Conservation (phyloP, 495 filamentous ascomycete genomes). For the Penicillium maclennaniae region DNA sequence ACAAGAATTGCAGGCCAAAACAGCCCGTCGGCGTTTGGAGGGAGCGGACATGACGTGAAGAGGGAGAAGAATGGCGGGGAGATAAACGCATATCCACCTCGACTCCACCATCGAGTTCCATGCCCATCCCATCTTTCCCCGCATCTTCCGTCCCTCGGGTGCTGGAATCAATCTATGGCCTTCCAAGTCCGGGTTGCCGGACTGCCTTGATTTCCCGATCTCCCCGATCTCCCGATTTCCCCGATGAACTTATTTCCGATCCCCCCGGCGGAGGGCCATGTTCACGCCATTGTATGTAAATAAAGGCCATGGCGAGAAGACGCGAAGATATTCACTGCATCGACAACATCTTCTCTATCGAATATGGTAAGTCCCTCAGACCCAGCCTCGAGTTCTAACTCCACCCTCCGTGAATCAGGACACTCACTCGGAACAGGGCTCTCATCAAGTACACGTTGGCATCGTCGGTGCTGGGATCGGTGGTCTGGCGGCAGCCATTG, state of each 20-base stretch:
- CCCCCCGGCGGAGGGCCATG: background rate
- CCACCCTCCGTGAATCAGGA: background rate
- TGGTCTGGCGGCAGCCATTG: slow-evolving; percentile 60
- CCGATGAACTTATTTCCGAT: background rate
- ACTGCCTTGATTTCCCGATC: background rate
- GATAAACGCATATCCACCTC: background rate
- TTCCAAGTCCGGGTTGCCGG: background rate
- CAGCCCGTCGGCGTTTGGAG: slow-evolving; percentile 33
- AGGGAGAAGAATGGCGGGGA: background rate
- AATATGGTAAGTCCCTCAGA: background rate
- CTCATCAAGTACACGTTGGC: slow-evolving; percentile 36
- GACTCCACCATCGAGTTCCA: background rate
- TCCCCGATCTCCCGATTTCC: background rate
- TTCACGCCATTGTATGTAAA: background rate
- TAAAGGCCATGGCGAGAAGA: too few species aligned
- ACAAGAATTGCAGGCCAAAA: slow-evolving; percentile 44
- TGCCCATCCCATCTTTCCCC: background rate
- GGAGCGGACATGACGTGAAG: background rate
- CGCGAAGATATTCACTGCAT: too few species aligned
- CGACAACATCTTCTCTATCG: background rate
- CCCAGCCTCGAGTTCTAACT: background rate
- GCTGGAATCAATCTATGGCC: background rate
- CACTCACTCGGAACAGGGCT: background rate
- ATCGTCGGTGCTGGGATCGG: slow-evolving; percentile 66
- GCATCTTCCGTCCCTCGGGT: background rate